Base-by-base conservation (phyloP, 139 green algal species). In the Coelastrella sp. region DNA sequence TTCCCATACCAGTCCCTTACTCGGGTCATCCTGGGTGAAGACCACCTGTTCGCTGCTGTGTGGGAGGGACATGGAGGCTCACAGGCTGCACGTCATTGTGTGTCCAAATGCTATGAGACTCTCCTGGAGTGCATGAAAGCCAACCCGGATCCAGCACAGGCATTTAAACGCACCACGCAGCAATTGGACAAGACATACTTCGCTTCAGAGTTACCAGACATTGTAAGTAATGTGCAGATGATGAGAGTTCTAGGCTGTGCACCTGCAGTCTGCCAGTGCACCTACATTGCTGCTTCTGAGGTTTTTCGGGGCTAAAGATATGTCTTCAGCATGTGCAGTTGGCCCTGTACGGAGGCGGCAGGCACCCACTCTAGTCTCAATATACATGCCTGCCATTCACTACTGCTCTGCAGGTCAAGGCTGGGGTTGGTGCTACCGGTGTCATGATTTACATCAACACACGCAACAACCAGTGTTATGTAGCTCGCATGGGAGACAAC, bases 401-500 rank as follows among this genome's bases (percentile, higher is more conserved):
- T 83, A 66, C 57, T 61, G 60, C 56, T 10, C 11, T 83, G 66
- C 77, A 91, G 86, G 77, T 91, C 7, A 91, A 91, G 57, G 86
- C 86, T 32, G 66, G 77, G 3, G 86, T 91, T 5, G 86, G 86
- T 5, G 86, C 86, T 5, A 91, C 86, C n/a, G 86, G 86, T 80
- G 74, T 71, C 13, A 91, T 91, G 86, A 73, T 91, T 61, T 80
- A 71, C 11, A 54, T 91, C 32, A 73, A 91, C 86, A 86, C 64
- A n/a, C 23, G 22, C 32, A 91, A 17, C 61, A 86, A 68, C 54
- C 23, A 65, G 76, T 66, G 64, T 47, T 80, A 60, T 32, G 61
- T 91, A 23, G 86, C 86, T 16, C 61, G 77, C 61, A 65, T 91
- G 13, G 86, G 86, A 5, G 23, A 90, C 57, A 56, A 20, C 20